A percentile compares a stretch with the other conserved stretches of the same genome.
These are phyloP conservation scores for Oryza rufipogon DNA, from an alignment of 176 grass and related monocot species.

Conservation along the genomic window DNA sequence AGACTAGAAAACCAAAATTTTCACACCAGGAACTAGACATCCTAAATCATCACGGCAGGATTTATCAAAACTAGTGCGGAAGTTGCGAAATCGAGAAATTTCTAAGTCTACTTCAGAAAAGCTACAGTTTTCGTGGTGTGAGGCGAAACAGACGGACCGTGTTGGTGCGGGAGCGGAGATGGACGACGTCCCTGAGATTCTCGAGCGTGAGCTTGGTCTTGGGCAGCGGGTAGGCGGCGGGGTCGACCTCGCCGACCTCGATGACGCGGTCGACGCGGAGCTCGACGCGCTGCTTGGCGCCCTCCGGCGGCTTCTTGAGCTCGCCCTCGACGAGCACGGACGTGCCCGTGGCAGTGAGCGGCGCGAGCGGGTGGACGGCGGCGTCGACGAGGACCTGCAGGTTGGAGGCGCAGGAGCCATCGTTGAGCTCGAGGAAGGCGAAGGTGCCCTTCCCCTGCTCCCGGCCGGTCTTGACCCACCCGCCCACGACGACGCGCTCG, in stretches of 20 bases:
- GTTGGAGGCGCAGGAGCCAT: conserved; percentile 77
- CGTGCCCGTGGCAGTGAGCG: conserved; percentile 75
- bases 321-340: conserved; percentile 81
- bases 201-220: conserved; percentile 83
- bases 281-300: conserved; percentile 82
- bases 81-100: conserved; percentile 19
- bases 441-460: conserved; percentile 74
- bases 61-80: not conserved
- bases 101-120: not conserved
- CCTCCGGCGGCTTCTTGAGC: conserved; percentile 74
- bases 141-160: conserved; percentile 50
- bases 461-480: conserved; percentile 79
- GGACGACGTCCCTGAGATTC: conserved; percentile 76
- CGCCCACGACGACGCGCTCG: conserved; percentile 63
- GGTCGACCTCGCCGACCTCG: conserved; percentile 78
- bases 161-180: conserved; percentile 85
- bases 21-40: not conserved
- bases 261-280: conserved; percentile 65
- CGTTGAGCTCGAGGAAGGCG: conserved; percentile 90
- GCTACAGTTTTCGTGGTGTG: no score
- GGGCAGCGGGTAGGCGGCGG: conserved; percentile 74
- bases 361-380: conserved; percentile 54
- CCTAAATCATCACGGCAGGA: not conserved
- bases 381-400: conserved; percentile 82
- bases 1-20: not conserved